phyloP scores from a whole-genome alignment of 352 stramenopile species.

The Globisporangium radiosum region DNA sequence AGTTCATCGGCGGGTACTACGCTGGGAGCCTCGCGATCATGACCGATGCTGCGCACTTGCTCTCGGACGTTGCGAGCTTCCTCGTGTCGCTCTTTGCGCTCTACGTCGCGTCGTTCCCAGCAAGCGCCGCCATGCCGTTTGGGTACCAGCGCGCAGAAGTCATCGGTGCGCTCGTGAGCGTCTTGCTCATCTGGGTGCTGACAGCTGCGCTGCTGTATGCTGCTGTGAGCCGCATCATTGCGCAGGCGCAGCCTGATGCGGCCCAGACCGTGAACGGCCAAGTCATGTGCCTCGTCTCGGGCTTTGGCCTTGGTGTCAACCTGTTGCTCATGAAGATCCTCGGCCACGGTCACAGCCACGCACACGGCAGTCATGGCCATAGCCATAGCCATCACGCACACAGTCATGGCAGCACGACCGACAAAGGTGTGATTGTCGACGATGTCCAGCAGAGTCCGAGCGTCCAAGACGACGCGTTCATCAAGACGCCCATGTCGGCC shows the following conservation, averaged over 20 bases:
- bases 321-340: conserved; percentile 92
- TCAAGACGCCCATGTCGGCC: conserved; percentile 71
- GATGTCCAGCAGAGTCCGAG: conserved; percentile 36
- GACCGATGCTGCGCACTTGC: conserved; percentile 77
- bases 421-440: conserved; percentile 16
- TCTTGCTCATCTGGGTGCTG: conserved; percentile 93
- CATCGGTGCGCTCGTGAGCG: conserved; percentile 92
- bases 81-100: conserved; percentile 79
- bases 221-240: conserved; percentile 82
- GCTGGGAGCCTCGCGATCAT: conserved; percentile 95
- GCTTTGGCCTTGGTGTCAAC: conserved; percentile 94
- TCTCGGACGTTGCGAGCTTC: conserved; percentile 78
- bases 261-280: conserved; percentile 85
- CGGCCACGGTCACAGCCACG: conserved; percentile 53
- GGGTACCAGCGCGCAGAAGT: conserved; percentile 96
- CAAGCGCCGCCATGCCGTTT: conserved; percentile 82
- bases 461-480: conserved; percentile 36
- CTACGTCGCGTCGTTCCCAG: conserved; percentile 53
- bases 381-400: conserved; percentile 27
- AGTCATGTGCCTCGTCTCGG: conserved; percentile 93
- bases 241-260: conserved; percentile 25
- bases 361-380: conserved; percentile 41
- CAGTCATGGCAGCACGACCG: conserved; percentile 18
- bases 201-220: conserved; percentile 89
- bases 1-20: conserved; percentile 93